Conservation (phyloP, 306 rosid genomes). For the Albizia julibrissin region DNA sequence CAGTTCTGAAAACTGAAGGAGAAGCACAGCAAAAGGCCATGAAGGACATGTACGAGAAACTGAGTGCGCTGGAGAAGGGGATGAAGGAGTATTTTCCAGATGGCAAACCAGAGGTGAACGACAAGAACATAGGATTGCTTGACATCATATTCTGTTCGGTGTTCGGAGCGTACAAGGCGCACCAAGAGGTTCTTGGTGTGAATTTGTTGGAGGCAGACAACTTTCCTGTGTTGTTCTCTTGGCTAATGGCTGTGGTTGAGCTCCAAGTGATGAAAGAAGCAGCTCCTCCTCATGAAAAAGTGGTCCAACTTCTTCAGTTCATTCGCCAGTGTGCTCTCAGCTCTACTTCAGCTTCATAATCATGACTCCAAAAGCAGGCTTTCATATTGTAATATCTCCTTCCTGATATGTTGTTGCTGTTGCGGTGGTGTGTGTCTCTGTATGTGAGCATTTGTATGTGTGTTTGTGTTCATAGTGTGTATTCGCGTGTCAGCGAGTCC, state of each 20-base stretch:
- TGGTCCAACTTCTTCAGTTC: conserved; percentile 25
- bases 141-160: conserved; percentile 23
- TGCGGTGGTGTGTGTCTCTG: not conserved
- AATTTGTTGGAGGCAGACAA: conserved; percentile 31
- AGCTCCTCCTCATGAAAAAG: conserved; percentile 26
- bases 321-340: conserved; percentile 27
- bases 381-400: too few species aligned
- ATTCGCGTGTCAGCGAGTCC: not conserved
- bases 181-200: conserved; percentile 35
- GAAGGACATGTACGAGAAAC: conserved; percentile 21
- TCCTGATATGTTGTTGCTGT: not conserved
- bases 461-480: not conserved
- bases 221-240: conserved; percentile 38
- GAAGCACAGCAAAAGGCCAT: conserved; percentile 35
- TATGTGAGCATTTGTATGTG: not conserved
- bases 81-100: conserved; percentile 35
- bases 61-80: conserved; percentile 41
- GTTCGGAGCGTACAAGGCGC: conserved; percentile 6
- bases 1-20: conserved; percentile 32
- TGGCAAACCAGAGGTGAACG: conserved; percentile 19
- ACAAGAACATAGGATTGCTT: conserved; percentile 15
- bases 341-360: not conserved
- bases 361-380: not conserved
- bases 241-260: conserved; percentile 31
- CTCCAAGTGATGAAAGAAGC: conserved; percentile 32